These are phyloP conservation scores for Eustoma russellianum DNA, from an alignment of 257 asterid species.

Conservation along the genomic window DNA sequence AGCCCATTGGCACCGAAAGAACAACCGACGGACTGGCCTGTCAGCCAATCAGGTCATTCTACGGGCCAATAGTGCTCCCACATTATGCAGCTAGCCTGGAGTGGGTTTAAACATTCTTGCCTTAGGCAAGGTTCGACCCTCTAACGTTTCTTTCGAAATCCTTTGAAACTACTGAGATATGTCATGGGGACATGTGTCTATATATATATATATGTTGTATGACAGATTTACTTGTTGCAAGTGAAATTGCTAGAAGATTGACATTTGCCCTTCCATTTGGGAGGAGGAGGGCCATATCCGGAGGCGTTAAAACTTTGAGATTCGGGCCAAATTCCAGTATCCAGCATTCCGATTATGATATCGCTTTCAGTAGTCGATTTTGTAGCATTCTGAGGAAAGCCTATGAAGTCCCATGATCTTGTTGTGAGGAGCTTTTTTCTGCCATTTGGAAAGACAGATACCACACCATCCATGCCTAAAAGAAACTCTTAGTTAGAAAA, in stretches of 20 bases:
- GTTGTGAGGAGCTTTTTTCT: constrained; percentile 42
- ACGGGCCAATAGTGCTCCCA: no score
- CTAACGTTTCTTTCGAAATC: no score
- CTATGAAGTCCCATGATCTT: constrained; percentile 54
- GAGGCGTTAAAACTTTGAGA: constrained; percentile 29
- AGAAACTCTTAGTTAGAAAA: no score
- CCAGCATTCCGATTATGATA: constrained; percentile 31
- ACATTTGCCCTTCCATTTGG: constrained; percentile 44
- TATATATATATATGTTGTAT: no score
- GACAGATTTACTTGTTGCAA: constrained; percentile 27
- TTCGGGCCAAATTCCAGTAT: constrained; percentile 50
- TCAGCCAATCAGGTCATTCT: no score
- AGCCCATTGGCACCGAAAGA: no score
- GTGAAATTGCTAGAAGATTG: constrained; percentile 35
- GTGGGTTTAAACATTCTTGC: no score
- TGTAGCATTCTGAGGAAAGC: constrained; percentile 25
- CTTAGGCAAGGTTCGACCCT: no score
- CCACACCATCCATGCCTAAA: constrained; percentile 42
- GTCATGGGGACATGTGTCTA: no score
- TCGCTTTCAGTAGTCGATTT: constrained; percentile 31
- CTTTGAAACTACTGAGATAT: no score
- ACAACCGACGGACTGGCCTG: no score
- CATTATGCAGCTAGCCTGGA: no score
- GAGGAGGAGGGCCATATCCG: constrained; percentile 24
- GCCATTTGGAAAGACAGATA: constrained; percentile 38